Evolutionary conservation across 805 yeast genomes (phyloP), one percentile per base, ranked within the genome.

Genomic region (Ogataea dorogensis): DNA sequence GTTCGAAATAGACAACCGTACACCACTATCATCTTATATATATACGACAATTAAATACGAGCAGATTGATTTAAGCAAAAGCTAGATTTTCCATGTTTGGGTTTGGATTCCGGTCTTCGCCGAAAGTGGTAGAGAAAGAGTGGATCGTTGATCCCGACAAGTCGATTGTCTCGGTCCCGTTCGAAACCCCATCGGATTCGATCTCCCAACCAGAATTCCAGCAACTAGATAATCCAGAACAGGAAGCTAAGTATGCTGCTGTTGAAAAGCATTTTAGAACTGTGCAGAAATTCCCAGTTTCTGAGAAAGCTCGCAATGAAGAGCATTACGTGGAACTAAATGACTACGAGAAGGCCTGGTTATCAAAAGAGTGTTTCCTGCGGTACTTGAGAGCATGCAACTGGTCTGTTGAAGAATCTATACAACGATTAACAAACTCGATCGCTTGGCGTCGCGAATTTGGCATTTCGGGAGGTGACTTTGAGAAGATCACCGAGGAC

Each of bases 371-470:
- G 59, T 93, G 98, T 58, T 65, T 93, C 34, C 61, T 86, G 50
- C 73, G 99, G 57, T 93, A 93, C 58, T 66, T 91, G 35, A 73
- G 97, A 33, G 99, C 98, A 10, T 83, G 96, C 24, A 84, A 86
- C 58, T 93, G 98, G 98, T 71, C 77, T 28, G 65, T 70, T 0
- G 64, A 70, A 23, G 86, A 81, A 2, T 79, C 89, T 24, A 79
- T 79, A 31, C 75, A 75, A 40, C 75, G 98, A 51, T 64, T 93
- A 3, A 81, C 79, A 41, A 73, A 72, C 24, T 80, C 97, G 0
- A 56, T 93, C 16, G 81, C 86, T 2, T 93, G 98, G 98, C 75
- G 98, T 65, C 77, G 98, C 49, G 91, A 85, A 45, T 91, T 87
- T 57, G 97, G 97, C 15, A 75, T 84, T 23, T 61, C 74, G 15